Base-by-base conservation (phyloP, 306 rosid species). In the Medicago arabica region DNA sequence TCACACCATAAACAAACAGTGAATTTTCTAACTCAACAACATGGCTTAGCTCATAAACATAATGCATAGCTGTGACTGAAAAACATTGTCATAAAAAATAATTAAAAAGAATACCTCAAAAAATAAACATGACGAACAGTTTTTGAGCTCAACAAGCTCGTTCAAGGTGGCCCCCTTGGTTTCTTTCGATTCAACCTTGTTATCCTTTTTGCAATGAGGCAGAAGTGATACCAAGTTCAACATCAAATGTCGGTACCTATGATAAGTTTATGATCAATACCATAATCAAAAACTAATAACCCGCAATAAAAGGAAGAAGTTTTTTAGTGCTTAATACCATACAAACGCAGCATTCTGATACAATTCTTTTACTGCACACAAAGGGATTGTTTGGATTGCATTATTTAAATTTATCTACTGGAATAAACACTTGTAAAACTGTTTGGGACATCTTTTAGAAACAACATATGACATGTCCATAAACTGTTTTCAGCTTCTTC, bases 121-220 rank as follows among this genome's bases (percentile, higher is more conserved):
- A 82, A 96, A 96, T 41, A 96, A 84, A 76, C 91, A 83, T 36
- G 99, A 92, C 36, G 96, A 90, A 76, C 97, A 89, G 81, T 83
- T 83, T 82, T 79, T 84, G 13, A 95, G 90, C 86, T 96, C 99
- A 11, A 90, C 99, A 55, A 96, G 96, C 83, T 96, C 98, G 2
- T 96, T 96, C 61, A 96, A 72, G 3, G 98, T 89, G 14, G 96
- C 89, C 6, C 98, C 97, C 58, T 96, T 95, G 44, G 89, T 92
- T 57, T 88, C 87, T 85, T 84, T 92, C 2, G 98, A 88, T 82
- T 96, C 99, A 23, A 96, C 92, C 87, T 96, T 96, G 85, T 80
- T 96, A 72, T 96, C 99, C 93, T 89, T 96, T 89, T 96, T 96
- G 78, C 90, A 86, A 49, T 96, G 99, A 16, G 99, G 99, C 82